phyloP scores from a whole-genome alignment of 345 rosid species.

The Pistacia atlantica region DNA sequence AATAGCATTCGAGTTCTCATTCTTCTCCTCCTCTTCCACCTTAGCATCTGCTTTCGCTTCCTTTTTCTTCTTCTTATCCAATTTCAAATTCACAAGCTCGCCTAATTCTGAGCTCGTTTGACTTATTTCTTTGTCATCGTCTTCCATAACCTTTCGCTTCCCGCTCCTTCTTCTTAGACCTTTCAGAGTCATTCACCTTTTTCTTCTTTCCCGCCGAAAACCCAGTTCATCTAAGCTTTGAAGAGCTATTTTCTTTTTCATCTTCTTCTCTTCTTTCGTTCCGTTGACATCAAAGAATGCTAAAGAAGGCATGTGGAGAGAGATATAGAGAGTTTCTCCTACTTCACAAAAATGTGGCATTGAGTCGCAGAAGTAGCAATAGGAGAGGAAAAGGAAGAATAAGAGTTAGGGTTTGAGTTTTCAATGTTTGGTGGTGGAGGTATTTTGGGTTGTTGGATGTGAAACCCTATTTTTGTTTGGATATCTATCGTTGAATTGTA shows the following conservation, averaged over 20 bases:
- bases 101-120: slow-evolving; percentile 77
- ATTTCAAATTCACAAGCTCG: too few relatives aligned
- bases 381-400: slow-evolving; percentile 28
- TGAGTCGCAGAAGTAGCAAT: slow-evolving; percentile 31
- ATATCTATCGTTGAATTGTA: slow-evolving; percentile 30
- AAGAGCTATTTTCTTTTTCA: slow-evolving; percentile 58
- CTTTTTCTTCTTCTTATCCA: too few relatives aligned
- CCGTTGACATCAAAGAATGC: slow-evolving; percentile 20
- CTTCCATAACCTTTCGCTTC: slow-evolving; percentile 61
- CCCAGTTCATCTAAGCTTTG: slow-evolving; percentile 43
- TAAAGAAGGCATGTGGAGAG: too few relatives aligned
- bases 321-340: slow-evolving; percentile 27
- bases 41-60: too few relatives aligned
- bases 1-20: slow-evolving; percentile 4
- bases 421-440: slow-evolving; percentile 27
- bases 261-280: slow-evolving; percentile 54
- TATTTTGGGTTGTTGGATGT: slow-evolving; percentile 38
- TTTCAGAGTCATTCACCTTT: slow-evolving; percentile 37
- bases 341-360: slow-evolving; percentile 23
- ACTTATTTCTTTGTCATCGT: slow-evolving; percentile 51
- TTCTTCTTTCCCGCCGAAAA: slow-evolving; percentile 43
- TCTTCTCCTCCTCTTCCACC: too few relatives aligned
- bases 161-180: slow-evolving; percentile 11
- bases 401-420: slow-evolving; percentile 29
- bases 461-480: slow-evolving; percentile 9